These are phyloP conservation scores for Agastache rugosa DNA, from an alignment of 257 asterid genomes.

Conservation along the genomic window DNA sequence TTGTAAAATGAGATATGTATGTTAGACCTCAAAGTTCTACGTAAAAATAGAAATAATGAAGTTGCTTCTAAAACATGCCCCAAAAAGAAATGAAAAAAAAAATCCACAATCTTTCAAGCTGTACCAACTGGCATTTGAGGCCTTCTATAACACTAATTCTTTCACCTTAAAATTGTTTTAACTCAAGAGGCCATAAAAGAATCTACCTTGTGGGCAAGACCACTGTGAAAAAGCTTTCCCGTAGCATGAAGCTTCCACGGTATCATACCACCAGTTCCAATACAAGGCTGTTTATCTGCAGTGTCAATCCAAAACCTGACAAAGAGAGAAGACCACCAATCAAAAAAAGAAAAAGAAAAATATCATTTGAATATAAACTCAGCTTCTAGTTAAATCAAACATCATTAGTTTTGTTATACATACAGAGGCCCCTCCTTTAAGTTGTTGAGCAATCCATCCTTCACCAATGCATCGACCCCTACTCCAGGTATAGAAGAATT, in stretches of 20 bases:
- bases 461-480: conserved; percentile 93
- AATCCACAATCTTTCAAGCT: neutral
- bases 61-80: neutral
- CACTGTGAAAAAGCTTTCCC: conserved; percentile 98
- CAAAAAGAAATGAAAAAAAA: neutral
- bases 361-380: neutral
- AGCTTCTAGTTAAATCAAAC: conserved; percentile 7
- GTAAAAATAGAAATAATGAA: neutral
- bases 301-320: conserved; percentile 97
- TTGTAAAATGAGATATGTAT: neutral
- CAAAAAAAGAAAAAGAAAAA: neutral
- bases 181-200: too few relatives aligned
- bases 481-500: conserved; percentile 97
- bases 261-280: conserved; percentile 97
- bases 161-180: conserved; percentile 10
- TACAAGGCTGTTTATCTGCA: conserved; percentile 99
- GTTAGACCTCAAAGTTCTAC: neutral
- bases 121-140: neutral
- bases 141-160: neutral
- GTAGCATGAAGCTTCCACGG: conserved; percentile 88
- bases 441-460: conserved; percentile 80
- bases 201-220: conserved; percentile 87
- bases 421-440: conserved; percentile 91
- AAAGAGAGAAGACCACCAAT: conserved; percentile 29
- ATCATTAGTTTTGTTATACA: conserved; percentile 33